Base-by-base conservation (phyloP, 2,329 filamentous ascomycete genomes). In the Penicillium corylophilum region DNA sequence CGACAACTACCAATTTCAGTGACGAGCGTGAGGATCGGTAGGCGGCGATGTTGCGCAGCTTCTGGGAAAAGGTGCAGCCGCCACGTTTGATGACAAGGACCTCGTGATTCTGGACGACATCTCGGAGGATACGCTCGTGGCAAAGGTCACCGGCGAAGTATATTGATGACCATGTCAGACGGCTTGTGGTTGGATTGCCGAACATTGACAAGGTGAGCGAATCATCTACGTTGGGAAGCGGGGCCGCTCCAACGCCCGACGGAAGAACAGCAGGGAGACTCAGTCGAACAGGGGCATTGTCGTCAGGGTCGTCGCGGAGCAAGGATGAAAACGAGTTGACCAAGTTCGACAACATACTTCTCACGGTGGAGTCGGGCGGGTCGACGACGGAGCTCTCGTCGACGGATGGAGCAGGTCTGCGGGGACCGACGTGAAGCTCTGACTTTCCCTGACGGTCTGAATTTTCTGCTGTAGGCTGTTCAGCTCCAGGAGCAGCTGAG, bases 41-140 rank as follows among this genome's bases (percentile, higher is more conserved):
- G 9, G 83, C 82, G 0, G 93, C 91, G n/a, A 97, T 91, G 59
- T 90, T 92, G 46, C 81, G 79, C 1, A 97, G 75, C 70, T 99
- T 99, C 24, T 87, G 75, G 31, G 83, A 86, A 71, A 97, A 97
- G 22, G 82, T 87, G 74, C 94, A 99, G 1, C 84, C 85, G 35
- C 94, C 93, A 5, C 94, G 85, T 24, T 83, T 85, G 62, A 97
- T 79, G 44, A 96, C 82, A 53, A 99, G 85, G 53, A 97, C 78
- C 46, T 96, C 86, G 72, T 95, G 73, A 1, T 69, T 73, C 36
- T 76, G 77, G 0, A 77, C 78, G 3, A 85, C 70, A 7, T 76
- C 69, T 2, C 76, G 61, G 12, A 82, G 70, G 47, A 90, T 71
- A 53, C 79, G 70, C 51, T 77, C 74, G n/a, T 77, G 74, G 51